Evolutionary conservation across 2,329 filamentous ascomycete genomes (phyloP).

Genomic region (Tolypocladium endophyticum): DNA sequence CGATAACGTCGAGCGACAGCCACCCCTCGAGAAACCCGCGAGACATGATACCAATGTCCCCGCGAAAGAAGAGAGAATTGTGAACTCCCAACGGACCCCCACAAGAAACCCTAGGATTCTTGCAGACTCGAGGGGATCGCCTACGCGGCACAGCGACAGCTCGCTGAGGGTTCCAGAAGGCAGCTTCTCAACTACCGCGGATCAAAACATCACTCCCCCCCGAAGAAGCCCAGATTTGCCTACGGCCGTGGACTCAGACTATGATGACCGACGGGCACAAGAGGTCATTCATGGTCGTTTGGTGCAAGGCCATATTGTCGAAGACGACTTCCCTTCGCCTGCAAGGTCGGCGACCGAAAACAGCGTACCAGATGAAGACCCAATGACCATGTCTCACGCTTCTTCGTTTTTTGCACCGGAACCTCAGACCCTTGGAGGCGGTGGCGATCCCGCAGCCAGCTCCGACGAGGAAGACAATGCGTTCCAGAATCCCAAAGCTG

Average conservation of each 20-base stretch:
- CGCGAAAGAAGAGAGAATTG: slow-evolving; percentile 9
- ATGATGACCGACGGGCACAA: slow-evolving; percentile 69
- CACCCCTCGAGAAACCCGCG: slow-evolving; percentile 24
- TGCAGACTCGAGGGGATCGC: slow-evolving; percentile 33
- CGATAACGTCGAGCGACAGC: slow-evolving; percentile 44
- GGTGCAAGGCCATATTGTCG: slow-evolving; percentile 89
- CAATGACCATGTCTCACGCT: slow-evolving; percentile 69
- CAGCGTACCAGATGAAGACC: slow-evolving; percentile 59
- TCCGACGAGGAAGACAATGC: slow-evolving; percentile 91
- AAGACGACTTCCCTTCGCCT: slow-evolving; percentile 82
- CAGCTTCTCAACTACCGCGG: slow-evolving; percentile 5
- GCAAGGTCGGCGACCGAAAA: slow-evolving; percentile 58
- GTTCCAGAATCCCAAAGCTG: slow-evolving; percentile 68
- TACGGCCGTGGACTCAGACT: slow-evolving; percentile 35
- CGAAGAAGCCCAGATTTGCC: slow-evolving; percentile 12
- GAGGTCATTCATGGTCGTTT: slow-evolving; percentile 89
- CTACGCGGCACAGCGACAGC: slow-evolving; percentile 21
- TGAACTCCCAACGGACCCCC: slow-evolving; percentile 9
- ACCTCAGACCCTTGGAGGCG: slow-evolving; percentile 64
- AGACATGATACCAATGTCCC: slow-evolving; percentile 9
- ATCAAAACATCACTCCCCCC: slow-evolving; percentile 10
- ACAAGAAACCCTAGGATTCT: slow-evolving; percentile 19
- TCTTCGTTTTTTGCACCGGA: slow-evolving; percentile 70
- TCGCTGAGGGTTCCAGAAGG: slow-evolving; percentile 6
- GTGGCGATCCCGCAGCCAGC: slow-evolving; percentile 69